Conservation (phyloP, 2,329 filamentous ascomycete species). For the Colletotrichum viniferum region DNA sequence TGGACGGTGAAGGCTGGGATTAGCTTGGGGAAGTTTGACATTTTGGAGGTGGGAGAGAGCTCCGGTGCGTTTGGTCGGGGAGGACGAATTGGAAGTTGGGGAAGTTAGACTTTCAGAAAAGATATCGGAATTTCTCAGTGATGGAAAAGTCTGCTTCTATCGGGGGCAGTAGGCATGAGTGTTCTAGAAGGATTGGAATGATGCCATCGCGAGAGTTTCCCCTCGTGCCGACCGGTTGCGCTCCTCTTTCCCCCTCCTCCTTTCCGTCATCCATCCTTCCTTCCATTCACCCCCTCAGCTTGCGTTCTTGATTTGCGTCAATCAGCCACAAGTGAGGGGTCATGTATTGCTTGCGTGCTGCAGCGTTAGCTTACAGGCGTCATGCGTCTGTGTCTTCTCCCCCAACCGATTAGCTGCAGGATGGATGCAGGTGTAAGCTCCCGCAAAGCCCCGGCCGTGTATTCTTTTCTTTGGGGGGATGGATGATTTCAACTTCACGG, state of each 20-base stretch:
- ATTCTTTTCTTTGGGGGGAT: too few relatives aligned
- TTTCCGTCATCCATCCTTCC: not conserved
- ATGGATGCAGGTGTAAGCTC: not conserved
- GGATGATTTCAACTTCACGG: too few relatives aligned
- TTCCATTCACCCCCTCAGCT: not conserved
- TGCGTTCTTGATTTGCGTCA: not conserved
- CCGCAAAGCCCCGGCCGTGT: not conserved
- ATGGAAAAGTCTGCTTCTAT: not conserved
- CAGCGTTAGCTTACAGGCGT: not conserved
- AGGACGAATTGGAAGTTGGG: not conserved
- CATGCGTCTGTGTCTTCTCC: not conserved
- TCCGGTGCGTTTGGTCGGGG: not conserved
- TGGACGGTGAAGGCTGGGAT: constrained; percentile 42
- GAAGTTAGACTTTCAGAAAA: not conserved
- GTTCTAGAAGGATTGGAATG: not conserved
- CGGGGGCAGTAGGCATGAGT: not conserved
- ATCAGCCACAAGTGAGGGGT: not conserved
- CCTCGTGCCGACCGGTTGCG: not conserved
- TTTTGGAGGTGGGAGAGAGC: not conserved
- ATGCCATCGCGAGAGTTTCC: not conserved
- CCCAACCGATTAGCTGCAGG: not conserved
- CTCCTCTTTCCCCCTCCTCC: not conserved
- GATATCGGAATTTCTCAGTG: not conserved
- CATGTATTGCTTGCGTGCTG: not conserved
- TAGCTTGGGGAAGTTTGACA: constrained; percentile 39